Percentiles rank a stretch among this genome's conserved stretches.
Evolutionary conservation across 805 yeast genomes (phyloP).

Genomic region (Saccharomycopsis oosterbeekiorum): DNA sequence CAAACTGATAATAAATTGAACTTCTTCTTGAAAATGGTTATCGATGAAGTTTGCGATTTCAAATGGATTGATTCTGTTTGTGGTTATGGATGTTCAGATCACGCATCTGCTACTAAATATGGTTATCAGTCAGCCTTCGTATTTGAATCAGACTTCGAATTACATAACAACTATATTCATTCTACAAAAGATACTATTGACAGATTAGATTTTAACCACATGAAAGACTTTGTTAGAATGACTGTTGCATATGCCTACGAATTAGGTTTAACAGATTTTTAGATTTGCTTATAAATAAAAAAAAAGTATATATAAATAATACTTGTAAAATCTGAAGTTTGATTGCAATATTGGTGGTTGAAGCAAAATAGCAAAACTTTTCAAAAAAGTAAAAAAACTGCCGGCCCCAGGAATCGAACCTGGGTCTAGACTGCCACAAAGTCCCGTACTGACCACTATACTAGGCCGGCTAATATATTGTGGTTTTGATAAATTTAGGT

Average conservation of each 20-base stretch:
- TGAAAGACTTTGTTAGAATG: slow-evolving; percentile 71
- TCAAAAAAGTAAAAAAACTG: slow-evolving; percentile 21
- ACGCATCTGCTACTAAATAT: slow-evolving; percentile 71
- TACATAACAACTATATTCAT: slow-evolving; percentile 63
- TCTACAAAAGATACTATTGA: slow-evolving; percentile 73
- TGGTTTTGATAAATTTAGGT: too few relatives aligned
- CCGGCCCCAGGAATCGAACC: slow-evolving; percentile 34
- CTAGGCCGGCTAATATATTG: slow-evolving; percentile 30
- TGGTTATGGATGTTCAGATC: slow-evolving; percentile 92
- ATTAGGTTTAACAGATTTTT: slow-evolving; percentile 35
- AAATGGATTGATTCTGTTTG: slow-evolving; percentile 69
- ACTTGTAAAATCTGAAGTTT: too few relatives aligned
- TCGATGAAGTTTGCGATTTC: slow-evolving; percentile 54
- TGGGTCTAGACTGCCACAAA: slow-evolving; percentile 33
- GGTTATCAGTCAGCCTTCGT: slow-evolving; percentile 84
- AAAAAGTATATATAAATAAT: too few relatives aligned
- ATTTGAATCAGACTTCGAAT: slow-evolving; percentile 62
- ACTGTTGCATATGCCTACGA: slow-evolving; percentile 69
- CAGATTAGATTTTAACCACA: slow-evolving; percentile 65
- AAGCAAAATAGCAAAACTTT: neutral
- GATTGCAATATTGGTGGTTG: neutral
- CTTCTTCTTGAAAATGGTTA: slow-evolving; percentile 50
- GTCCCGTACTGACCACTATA: slow-evolving; percentile 34
- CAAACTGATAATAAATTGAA: slow-evolving; percentile 48
- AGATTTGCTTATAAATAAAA: neutral